A percentile compares a stretch with the other conserved stretches of the same genome.
These are phyloP conservation scores for Austroboletus festivus DNA, from an alignment of 768 basidiomycete genomes.

Conservation along the genomic window DNA sequence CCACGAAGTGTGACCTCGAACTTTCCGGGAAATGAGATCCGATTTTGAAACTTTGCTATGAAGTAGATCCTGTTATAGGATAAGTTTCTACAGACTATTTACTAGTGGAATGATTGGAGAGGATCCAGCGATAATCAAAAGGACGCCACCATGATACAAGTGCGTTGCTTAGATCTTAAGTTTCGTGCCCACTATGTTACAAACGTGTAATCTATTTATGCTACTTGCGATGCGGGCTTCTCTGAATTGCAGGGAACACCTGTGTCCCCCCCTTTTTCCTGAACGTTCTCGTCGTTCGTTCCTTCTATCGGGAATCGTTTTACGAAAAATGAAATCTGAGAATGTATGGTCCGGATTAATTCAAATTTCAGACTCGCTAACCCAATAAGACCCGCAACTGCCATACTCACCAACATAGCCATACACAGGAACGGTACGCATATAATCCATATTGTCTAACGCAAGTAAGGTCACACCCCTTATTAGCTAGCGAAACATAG, in stretches of 20 bases:
- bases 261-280: conserved; percentile 19
- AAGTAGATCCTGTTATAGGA: too few species aligned
- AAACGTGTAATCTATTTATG: conserved; percentile 1
- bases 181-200: too few species aligned
- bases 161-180: too few species aligned
- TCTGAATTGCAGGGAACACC: conserved; percentile 5
- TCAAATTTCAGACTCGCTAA: conserved; percentile 6
- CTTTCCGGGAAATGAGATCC: too few species aligned
- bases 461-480: conserved; percentile 12
- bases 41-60: too few species aligned
- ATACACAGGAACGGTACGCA: conserved; percentile 67
- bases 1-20: too few species aligned
- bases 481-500: conserved; percentile 1
- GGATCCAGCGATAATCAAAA: too few species aligned
- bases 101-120: too few species aligned
- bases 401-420: conserved; percentile 53
- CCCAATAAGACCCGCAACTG: not conserved
- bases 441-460: conserved; percentile 68
- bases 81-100: too few species aligned
- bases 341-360: not conserved
- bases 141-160: too few species aligned
- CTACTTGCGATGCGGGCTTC: conserved; percentile 16
- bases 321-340: conserved; percentile 32
- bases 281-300: conserved; percentile 5
- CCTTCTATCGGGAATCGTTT: conserved; percentile 26